Conservation (phyloP, 2,329 filamentous ascomycete species). For the Moelleriella libera region DNA sequence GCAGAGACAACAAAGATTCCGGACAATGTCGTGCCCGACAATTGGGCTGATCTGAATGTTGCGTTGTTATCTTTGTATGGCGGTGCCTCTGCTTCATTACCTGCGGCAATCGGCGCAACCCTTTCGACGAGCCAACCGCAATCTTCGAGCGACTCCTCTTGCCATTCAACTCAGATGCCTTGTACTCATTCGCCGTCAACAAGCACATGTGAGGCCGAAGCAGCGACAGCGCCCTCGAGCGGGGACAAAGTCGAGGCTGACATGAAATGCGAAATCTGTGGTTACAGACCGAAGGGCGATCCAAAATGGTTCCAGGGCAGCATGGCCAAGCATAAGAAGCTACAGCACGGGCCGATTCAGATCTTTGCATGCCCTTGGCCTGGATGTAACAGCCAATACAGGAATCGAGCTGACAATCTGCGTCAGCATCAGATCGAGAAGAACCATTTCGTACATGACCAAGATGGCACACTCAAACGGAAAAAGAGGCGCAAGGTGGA, state of each 20-base stretch:
- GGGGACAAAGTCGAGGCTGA: slow-evolving; percentile 22
- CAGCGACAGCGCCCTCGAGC: background rate
- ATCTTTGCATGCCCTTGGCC: slow-evolving; percentile 40
- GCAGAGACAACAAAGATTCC: background rate
- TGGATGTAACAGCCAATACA: slow-evolving; percentile 39
- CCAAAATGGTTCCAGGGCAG: slow-evolving; percentile 45
- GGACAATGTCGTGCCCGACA: background rate
- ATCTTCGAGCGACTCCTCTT: background rate
- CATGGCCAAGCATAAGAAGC: slow-evolving; percentile 43
- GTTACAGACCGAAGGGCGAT: slow-evolving; percentile 39
- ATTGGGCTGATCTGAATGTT: background rate
- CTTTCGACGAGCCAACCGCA: background rate
- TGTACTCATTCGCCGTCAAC: background rate
- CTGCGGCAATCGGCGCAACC: background rate
- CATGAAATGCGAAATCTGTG: slow-evolving; percentile 35
- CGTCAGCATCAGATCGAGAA: slow-evolving; percentile 43
- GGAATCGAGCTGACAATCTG: slow-evolving; percentile 40
- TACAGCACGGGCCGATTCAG: slow-evolving; percentile 36
- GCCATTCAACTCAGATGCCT: background rate
- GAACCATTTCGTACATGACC: slow-evolving; percentile 34
- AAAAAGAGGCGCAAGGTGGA: slow-evolving; percentile 30
- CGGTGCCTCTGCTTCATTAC: background rate
- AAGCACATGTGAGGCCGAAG: background rate
- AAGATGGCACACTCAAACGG: slow-evolving; percentile 21
- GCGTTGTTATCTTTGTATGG: background rate